Percentiles rank a stretch among this genome's conserved stretches.
phyloP scores from a whole-genome alignment of 2,329 filamentous ascomycete genomes.

The Fusarium sp. region DNA sequence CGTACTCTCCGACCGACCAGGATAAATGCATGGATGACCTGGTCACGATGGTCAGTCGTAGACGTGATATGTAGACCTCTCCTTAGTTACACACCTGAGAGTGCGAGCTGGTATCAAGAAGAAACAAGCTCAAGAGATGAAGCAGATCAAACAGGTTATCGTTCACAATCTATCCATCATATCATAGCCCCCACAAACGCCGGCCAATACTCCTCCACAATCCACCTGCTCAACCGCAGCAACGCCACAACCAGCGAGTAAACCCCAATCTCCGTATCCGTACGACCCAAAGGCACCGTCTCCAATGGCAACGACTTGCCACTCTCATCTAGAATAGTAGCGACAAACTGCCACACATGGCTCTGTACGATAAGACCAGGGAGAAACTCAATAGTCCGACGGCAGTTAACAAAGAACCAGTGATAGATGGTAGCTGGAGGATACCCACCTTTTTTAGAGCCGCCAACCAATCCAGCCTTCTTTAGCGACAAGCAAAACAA shows the following conservation, averaged over 20 bases:
- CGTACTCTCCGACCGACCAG: neutral
- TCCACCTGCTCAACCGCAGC: slow-evolving; percentile 14
- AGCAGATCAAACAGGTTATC: too few relatives aligned
- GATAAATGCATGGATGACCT: too few relatives aligned
- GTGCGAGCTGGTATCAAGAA: too few relatives aligned
- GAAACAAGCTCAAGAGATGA: too few relatives aligned
- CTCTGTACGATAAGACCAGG: slow-evolving; percentile 34
- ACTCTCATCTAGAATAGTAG: slow-evolving; percentile 18
- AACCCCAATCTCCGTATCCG: slow-evolving; percentile 19
- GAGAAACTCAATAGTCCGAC: slow-evolving; percentile 28
- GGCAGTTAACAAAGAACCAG: neutral
- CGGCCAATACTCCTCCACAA: slow-evolving; percentile 25
- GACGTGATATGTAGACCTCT: too few relatives aligned
- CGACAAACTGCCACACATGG: slow-evolving; percentile 36
- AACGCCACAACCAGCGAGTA: slow-evolving; percentile 24
- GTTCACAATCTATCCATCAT: too few relatives aligned
- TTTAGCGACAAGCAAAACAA: too few relatives aligned
- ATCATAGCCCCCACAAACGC: slow-evolving; percentile 9
- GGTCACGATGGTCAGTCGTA: too few relatives aligned
- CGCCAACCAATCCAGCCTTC: too few relatives aligned
- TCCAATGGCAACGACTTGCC: slow-evolving; percentile 14
- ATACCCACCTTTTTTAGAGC: too few relatives aligned
- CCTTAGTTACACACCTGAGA: too few relatives aligned
- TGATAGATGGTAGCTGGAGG: too few relatives aligned
- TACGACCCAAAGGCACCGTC: slow-evolving; percentile 16